Percentiles rank a stretch among this genome's conserved stretches.
phyloP scores from a whole-genome alignment of 495 filamentous ascomycete genomes.

The Penicillium malachiteum region DNA sequence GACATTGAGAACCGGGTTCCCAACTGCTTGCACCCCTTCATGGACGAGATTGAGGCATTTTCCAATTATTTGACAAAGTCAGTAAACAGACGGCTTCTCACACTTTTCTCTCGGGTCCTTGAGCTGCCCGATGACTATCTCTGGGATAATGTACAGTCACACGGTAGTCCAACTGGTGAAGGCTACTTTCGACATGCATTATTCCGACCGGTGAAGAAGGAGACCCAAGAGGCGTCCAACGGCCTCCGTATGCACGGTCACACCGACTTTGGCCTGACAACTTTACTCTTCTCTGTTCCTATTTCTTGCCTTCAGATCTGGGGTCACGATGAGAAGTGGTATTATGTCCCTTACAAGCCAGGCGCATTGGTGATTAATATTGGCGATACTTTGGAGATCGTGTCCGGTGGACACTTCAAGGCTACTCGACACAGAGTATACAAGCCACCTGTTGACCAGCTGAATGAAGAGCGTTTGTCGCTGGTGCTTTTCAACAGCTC shows the following conservation, averaged over 20 bases:
- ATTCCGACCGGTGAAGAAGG: constrained; percentile 40
- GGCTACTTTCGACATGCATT: constrained; percentile 49
- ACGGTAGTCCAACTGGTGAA: constrained; percentile 42
- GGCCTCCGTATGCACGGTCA: constrained; percentile 48
- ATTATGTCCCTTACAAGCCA: constrained; percentile 44
- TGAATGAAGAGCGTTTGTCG: constrained; percentile 38
- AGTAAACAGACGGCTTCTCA: constrained; percentile 44
- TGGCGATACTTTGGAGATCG: constrained; percentile 46
- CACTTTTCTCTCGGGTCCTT: constrained; percentile 45
- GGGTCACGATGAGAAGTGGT: constrained; percentile 41
- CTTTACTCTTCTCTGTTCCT: constrained; percentile 44
- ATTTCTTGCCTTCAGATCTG: constrained; percentile 45
- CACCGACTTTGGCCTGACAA: constrained; percentile 45
- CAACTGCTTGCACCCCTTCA: constrained; percentile 41
- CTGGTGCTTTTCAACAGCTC: constrained; percentile 46
- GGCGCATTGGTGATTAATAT: constrained; percentile 48
- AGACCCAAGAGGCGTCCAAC: constrained; percentile 36
- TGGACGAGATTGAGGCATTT: constrained; percentile 46
- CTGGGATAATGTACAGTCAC: constrained; percentile 46
- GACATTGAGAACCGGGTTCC: constrained; percentile 29
- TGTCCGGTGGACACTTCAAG: constrained; percentile 50
- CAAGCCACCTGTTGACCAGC: constrained; percentile 42
- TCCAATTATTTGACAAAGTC: constrained; percentile 44
- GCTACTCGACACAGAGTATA: constrained; percentile 45
- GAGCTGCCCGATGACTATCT: constrained; percentile 47